Conservation (phyloP, 495 filamentous ascomycete genomes). For the Aspergillus bertholletiae region DNA sequence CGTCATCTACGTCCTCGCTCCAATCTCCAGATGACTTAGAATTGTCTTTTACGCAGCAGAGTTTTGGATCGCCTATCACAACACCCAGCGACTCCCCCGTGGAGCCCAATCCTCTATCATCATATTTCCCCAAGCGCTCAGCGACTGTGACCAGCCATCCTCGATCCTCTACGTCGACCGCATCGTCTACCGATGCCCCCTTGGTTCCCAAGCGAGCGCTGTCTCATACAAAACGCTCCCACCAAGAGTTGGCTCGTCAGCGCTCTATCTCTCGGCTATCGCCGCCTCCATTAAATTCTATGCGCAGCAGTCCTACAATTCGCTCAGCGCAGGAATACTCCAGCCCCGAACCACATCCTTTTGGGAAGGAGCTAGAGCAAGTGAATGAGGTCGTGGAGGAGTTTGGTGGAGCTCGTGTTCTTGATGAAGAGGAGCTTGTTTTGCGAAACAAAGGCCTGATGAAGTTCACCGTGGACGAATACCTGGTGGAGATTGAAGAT, state of each 20-base stretch:
- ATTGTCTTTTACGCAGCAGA: constrained; percentile 50
- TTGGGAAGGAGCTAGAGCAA: constrained; percentile 49
- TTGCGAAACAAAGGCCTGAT: constrained; percentile 62
- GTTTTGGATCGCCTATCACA: constrained; percentile 57
- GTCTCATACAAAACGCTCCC: constrained; percentile 81
- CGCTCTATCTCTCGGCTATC: constrained; percentile 56
- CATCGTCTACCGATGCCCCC: constrained; percentile 52
- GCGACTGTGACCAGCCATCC: constrained; percentile 38
- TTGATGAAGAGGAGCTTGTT: constrained; percentile 69
- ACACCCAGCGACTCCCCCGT: constrained; percentile 72
- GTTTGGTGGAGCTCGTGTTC: constrained; percentile 60
- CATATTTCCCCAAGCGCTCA: constrained; percentile 67
- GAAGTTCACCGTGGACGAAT: constrained; percentile 78
- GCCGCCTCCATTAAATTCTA: constrained; percentile 34
- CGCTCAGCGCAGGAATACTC: constrained; percentile 44
- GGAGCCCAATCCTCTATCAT: constrained; percentile 72
- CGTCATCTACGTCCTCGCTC: constrained; percentile 54
- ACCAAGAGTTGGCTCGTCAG: constrained; percentile 63
- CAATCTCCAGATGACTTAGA: constrained; percentile 62
- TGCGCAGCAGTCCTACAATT: constrained; percentile 32
- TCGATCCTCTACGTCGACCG: constrained; percentile 40
- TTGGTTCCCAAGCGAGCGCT: constrained; percentile 69
- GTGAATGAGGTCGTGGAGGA: constrained; percentile 77
- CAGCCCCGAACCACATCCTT: constrained; percentile 43
- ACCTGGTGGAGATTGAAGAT: constrained; percentile 74